Evolutionary conservation across 192 early-diverging fungal species (phyloP).

Genomic region (Martensiomyces pterosporus): DNA sequence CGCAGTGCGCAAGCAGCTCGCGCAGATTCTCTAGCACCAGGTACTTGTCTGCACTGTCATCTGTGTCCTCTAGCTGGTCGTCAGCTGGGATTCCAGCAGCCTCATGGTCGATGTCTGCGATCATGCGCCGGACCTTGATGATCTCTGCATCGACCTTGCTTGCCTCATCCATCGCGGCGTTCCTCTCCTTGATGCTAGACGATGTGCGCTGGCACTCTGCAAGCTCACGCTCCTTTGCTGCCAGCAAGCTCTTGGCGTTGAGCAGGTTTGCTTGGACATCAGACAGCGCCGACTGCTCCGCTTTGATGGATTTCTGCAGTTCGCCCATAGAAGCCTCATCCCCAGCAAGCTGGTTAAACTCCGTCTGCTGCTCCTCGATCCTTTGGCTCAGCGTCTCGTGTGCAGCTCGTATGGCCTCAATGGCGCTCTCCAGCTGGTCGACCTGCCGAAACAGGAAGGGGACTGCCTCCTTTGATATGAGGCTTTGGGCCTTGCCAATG

Average conservation of each 20-base stretch:
- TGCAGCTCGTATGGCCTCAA: slow-evolving; percentile 32
- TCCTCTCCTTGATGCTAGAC: slow-evolving; percentile 10
- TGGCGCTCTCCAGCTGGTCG: slow-evolving; percentile 44
- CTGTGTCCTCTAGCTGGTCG: slow-evolving; percentile 31
- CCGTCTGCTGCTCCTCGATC: slow-evolving; percentile 31
- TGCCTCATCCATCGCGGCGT: slow-evolving; percentile 29
- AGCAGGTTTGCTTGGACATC: slow-evolving; percentile 43
- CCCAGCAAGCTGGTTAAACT: slow-evolving; percentile 31
- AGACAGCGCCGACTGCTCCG: slow-evolving; percentile 20
- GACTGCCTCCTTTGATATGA: slow-evolving; percentile 49
- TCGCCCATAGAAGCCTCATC: slow-evolving; percentile 28
- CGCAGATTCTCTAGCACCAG: slow-evolving; percentile 35
- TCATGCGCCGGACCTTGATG: slow-evolving; percentile 27
- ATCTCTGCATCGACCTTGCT: slow-evolving; percentile 39
- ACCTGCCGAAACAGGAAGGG: slow-evolving; percentile 51
- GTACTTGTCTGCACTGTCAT: slow-evolving; percentile 25
- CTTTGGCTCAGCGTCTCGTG: slow-evolving; percentile 31
- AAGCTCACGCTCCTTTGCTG: slow-evolving; percentile 44
- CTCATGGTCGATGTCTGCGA: slow-evolving; percentile 40
- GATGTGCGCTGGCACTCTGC: slow-evolving; percentile 33
- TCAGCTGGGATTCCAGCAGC: slow-evolving; percentile 20
- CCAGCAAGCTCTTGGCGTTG: slow-evolving; percentile 35
- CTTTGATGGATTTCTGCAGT: slow-evolving; percentile 21
- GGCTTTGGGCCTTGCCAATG: slow-evolving; percentile 42
- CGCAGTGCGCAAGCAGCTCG: slow-evolving; percentile 17